These are phyloP conservation scores for Penicillium riverlandense DNA, from an alignment of 495 filamentous ascomycete genomes.

Conservation along the genomic window DNA sequence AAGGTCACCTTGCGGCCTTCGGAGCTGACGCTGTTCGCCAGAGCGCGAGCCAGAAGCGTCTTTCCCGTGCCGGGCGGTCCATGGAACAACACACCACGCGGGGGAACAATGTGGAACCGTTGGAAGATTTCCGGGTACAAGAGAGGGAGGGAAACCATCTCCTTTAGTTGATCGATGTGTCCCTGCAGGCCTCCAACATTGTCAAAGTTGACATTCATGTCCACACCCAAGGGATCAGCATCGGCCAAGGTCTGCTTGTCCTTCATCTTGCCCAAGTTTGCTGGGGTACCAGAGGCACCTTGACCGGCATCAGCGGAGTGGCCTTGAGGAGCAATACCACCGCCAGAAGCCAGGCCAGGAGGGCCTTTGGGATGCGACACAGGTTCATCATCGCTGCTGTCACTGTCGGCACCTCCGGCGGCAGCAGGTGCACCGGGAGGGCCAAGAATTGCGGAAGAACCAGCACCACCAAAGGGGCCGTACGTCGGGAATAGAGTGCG, in stretches of 20 bases:
- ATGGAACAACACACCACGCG: slow-evolving; percentile 91
- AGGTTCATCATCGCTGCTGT: slow-evolving; percentile 92
- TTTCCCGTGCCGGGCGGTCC: slow-evolving; percentile 97
- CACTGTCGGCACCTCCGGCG: slow-evolving; percentile 76
- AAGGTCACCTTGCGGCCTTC: slow-evolving; percentile 92
- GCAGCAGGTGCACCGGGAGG: slow-evolving; percentile 67
- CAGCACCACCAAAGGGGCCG: slow-evolving; percentile 87
- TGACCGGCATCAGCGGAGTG: slow-evolving; percentile 59
- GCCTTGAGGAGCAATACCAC: slow-evolving; percentile 51
- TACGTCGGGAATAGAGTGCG: slow-evolving; percentile 75
- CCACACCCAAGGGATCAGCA: slow-evolving; percentile 88
- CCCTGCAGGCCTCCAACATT: slow-evolving; percentile 85
- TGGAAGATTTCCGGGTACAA: slow-evolving; percentile 94
- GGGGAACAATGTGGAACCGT: slow-evolving; percentile 85
- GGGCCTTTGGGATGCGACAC: slow-evolving; percentile 48
- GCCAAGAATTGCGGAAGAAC: slow-evolving; percentile 62
- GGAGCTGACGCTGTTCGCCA: slow-evolving; percentile 72
- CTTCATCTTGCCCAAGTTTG: slow-evolving; percentile 84
- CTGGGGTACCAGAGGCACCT: slow-evolving; percentile 57
- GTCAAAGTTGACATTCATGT: slow-evolving; percentile 84
- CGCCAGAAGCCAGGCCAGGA: slow-evolving; percentile 51
- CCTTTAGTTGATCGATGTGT: slow-evolving; percentile 92
- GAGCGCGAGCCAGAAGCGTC: slow-evolving; percentile 83
- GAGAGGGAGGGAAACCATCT: slow-evolving; percentile 92
- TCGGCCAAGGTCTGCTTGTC: slow-evolving; percentile 77